phyloP scores from a whole-genome alignment of 495 filamentous ascomycete species.

The Cercophora samala region DNA sequence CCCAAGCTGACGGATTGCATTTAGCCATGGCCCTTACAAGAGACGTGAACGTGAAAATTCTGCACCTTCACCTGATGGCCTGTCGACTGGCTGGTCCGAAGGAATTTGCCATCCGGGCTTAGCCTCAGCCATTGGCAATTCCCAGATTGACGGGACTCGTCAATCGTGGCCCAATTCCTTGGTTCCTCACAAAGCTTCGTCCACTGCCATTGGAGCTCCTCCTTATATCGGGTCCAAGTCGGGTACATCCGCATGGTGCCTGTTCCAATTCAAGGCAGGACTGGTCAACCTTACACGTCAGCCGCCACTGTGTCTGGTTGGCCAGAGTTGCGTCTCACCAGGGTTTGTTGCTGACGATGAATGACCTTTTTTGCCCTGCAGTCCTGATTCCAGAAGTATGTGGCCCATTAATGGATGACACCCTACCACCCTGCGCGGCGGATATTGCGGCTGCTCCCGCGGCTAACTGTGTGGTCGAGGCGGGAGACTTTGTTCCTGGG shows the following conservation, averaged over 20 bases:
- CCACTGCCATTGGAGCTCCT: not conserved
- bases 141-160: not conserved
- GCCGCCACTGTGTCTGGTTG: slow-evolving; percentile 1
- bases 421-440: not conserved
- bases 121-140: not conserved
- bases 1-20: not conserved
- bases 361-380: not conserved
- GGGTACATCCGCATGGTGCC: slow-evolving; percentile 2
- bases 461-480: not conserved
- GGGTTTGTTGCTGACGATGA: not conserved
- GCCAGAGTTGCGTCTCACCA: not conserved
- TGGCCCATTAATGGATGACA: not conserved
- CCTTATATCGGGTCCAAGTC: not conserved
- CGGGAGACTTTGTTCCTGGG: not conserved
- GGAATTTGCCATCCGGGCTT: not conserved
- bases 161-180: slow-evolving; percentile 1
- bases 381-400: not conserved
- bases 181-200: not conserved
- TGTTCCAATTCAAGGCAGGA: not conserved
- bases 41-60: slow-evolving; percentile 1
- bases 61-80: slow-evolving; percentile 10
- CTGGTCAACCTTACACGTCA: not conserved
- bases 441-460: slow-evolving; percentile 8
- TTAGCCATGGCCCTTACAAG: not conserved
- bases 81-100: not conserved